Conservation (phyloP, 805 yeast genomes). For the Spathaspora passalidarum region DNA sequence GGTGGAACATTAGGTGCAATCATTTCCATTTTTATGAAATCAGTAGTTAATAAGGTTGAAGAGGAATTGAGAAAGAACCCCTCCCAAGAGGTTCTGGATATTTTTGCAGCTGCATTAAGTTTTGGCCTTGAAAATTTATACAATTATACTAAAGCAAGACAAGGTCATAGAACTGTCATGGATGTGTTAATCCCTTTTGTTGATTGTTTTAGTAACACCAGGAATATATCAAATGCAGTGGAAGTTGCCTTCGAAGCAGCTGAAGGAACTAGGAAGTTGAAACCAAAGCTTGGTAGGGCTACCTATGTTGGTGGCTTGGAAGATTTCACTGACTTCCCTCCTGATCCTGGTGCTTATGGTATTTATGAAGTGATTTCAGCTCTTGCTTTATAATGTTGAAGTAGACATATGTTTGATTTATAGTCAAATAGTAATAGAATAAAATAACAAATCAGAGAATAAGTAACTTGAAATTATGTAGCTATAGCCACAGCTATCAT, state of each 20-base stretch:
- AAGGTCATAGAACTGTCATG: conserved; percentile 39
- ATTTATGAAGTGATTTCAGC: conserved; percentile 31
- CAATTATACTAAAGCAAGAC: conserved; percentile 33
- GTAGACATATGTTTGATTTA: not conserved
- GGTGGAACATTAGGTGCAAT: conserved; percentile 41
- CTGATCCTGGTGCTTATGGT: conserved; percentile 43
- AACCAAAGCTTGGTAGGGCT: conserved; percentile 37
- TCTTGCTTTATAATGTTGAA: conserved; percentile 8
- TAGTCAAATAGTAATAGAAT: not conserved
- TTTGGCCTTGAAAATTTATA: conserved; percentile 26
- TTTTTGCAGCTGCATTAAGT: conserved; percentile 19
- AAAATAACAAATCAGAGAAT: not conserved
- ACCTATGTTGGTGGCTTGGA: conserved; percentile 33
- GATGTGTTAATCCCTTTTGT: conserved; percentile 38
- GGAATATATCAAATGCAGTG: conserved; percentile 20
- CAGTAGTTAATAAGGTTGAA: conserved; percentile 18
- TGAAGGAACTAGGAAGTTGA: conserved; percentile 31
- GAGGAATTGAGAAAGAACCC: conserved; percentile 8
- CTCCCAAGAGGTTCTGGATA: conserved; percentile 8
- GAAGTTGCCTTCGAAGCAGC: conserved; percentile 26
- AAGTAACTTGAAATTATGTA: not conserved
- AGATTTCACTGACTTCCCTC: conserved; percentile 25
- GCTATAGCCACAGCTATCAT: no score
- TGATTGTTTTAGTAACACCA: conserved; percentile 15
- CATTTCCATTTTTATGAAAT: conserved; percentile 27